Conservation (phyloP, 139 green algal species). For the Closterium sp. region DNA sequence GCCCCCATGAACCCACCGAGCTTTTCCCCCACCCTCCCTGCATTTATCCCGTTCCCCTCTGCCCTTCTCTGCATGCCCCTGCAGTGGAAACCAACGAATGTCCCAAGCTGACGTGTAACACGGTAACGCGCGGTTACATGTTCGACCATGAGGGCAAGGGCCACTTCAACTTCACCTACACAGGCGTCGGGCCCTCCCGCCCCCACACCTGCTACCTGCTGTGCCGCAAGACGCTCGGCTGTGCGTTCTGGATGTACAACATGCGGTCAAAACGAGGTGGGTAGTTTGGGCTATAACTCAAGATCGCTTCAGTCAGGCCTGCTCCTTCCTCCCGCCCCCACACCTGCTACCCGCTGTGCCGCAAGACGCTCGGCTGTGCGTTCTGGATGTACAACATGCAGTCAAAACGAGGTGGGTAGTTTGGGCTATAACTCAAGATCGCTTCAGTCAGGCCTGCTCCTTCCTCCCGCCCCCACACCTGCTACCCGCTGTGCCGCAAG, state of each 20-base stretch:
- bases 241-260: constrained; percentile 10
- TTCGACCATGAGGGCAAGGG: not conserved
- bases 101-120: not conserved
- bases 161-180: not conserved
- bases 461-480: too few species aligned
- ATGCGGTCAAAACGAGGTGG: not conserved
- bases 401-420: too few species aligned
- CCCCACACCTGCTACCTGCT: not conserved
- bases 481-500: too few species aligned
- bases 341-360: too few species aligned
- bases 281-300: too few species aligned
- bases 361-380: not conserved
- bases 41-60: not conserved
- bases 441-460: too few species aligned
- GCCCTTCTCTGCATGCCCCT: not conserved
- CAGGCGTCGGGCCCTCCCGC: not conserved
- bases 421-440: too few species aligned
- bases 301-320: too few species aligned
- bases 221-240: not conserved
- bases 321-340: too few species aligned
- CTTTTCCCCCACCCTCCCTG: not conserved
- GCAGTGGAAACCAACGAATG: not conserved
- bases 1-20: too few species aligned
- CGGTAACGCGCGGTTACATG: not conserved
- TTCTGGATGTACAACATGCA: not conserved